These are phyloP conservation scores for Cyclotella atomus DNA, from an alignment of 108 stramenopile genomes.

Conservation along the genomic window DNA sequence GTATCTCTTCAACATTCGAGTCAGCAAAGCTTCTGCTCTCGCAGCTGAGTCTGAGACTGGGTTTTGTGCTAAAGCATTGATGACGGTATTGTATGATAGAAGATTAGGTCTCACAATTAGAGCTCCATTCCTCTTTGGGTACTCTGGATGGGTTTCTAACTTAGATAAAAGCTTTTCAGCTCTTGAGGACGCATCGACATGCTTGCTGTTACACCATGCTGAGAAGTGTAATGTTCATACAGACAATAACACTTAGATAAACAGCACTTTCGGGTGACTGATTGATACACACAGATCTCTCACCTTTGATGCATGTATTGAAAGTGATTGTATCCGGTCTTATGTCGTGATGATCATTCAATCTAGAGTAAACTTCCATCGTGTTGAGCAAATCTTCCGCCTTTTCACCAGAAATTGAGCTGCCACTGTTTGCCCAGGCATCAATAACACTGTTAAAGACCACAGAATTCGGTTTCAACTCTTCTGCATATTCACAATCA, in stretches of 20 bases:
- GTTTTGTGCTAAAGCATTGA: conserved; percentile 66
- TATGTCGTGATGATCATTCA: conserved; percentile 37
- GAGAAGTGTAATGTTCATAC: conserved; percentile 35
- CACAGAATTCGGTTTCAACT: conserved; percentile 56
- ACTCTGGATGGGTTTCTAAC: conserved; percentile 51
- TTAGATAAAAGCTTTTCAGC: conserved; percentile 62
- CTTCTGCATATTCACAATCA: conserved; percentile 18
- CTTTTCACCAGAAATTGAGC: conserved; percentile 48
- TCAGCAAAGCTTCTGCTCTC: conserved; percentile 55
- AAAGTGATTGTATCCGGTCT: conserved; percentile 70
- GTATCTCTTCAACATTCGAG: conserved; percentile 56
- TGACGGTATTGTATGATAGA: conserved; percentile 65
- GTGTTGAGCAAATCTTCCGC: conserved; percentile 53
- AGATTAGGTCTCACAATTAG: conserved; percentile 58
- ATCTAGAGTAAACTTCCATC: conserved; percentile 55
- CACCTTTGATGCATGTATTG: conserved; percentile 58
- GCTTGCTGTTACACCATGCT: conserved; percentile 65
- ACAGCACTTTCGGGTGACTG: too few species aligned
- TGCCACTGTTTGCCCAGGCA: conserved; percentile 60
- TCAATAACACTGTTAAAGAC: conserved; percentile 68
- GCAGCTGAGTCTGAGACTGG: conserved; percentile 39
- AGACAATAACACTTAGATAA: conserved; percentile 44
- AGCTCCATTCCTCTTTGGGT: conserved; percentile 33
- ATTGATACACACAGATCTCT: too few species aligned
- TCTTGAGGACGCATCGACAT: conserved; percentile 55